These are phyloP conservation scores for Nyssa sinensis DNA, from an alignment of 148 eudicot genomes.

Conservation along the genomic window DNA sequence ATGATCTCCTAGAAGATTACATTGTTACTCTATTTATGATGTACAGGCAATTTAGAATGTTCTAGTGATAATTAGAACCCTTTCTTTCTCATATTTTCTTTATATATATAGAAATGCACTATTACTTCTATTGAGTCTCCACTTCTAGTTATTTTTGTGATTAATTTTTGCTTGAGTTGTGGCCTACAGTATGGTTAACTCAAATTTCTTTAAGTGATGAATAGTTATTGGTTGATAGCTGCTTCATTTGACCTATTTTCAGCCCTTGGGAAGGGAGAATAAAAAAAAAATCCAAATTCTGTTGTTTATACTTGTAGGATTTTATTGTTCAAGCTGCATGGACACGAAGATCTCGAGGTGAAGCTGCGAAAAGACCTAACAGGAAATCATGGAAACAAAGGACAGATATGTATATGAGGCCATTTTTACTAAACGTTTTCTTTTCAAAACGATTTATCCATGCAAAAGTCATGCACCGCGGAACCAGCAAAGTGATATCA, in stretches of 20 bases:
- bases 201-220: background rate
- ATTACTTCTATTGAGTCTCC: no score
- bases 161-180: background rate
- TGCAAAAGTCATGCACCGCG: conserved; percentile 94
- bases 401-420: conserved; percentile 92
- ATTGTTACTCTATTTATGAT: background rate
- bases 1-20: background rate
- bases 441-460: conserved; percentile 79
- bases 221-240: background rate
- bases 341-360: conserved; percentile 88
- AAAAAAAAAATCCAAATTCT: background rate
- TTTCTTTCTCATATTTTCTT: no score
- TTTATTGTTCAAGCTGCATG: conserved; percentile 84
- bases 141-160: no score
- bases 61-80: background rate
- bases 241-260: background rate
- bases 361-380: conserved; percentile 64
- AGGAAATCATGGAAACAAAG: conserved; percentile 88
- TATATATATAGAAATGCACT: no score
- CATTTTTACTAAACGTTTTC: conserved; percentile 76
- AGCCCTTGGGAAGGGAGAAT: background rate
- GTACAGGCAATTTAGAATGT: background rate
- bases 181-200: background rate
- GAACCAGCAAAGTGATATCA: conserved; percentile 89
- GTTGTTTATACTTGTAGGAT: conserved; percentile 42